Conservation (phyloP, 495 filamentous ascomycete species). For the Xylaria flabelliformis region DNA sequence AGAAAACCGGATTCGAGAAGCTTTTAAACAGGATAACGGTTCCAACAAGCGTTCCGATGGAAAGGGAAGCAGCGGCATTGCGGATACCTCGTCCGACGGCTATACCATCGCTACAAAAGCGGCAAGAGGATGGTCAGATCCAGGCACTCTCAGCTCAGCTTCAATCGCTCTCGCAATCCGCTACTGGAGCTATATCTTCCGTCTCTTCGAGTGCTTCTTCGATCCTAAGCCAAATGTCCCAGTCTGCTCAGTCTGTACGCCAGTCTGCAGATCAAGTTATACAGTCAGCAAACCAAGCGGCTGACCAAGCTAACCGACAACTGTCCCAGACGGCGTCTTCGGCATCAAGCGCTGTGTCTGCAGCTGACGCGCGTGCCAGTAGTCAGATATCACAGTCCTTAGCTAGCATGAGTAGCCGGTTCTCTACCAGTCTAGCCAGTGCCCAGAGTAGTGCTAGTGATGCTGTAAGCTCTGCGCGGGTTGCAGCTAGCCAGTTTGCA, state of each 20-base stretch:
- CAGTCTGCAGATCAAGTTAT: slow-evolving; percentile 39
- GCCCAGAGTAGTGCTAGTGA: slow-evolving; percentile 37
- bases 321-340: slow-evolving; percentile 42
- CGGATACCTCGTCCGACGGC: slow-evolving; percentile 33
- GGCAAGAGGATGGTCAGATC: slow-evolving; percentile 51
- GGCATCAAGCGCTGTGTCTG: slow-evolving; percentile 42
- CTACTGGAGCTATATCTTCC: slow-evolving; percentile 45
- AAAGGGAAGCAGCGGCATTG: slow-evolving; percentile 32
- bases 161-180: slow-evolving; percentile 41
- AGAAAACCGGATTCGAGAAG: slow-evolving; percentile 19
- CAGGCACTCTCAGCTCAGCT: slow-evolving; percentile 48
- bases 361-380: slow-evolving; percentile 36
- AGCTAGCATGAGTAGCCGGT: slow-evolving; percentile 38
- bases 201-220: slow-evolving; percentile 43
- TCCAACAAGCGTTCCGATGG: slow-evolving; percentile 26
- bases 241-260: slow-evolving; percentile 38
- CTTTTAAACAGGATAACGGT: slow-evolving; percentile 28
- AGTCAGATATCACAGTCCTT: slow-evolving; percentile 32
- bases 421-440: slow-evolving; percentile 30
- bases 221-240: slow-evolving; percentile 36
- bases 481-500: slow-evolving; percentile 42
- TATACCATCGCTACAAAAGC: slow-evolving; percentile 32
- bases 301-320: slow-evolving; percentile 47
- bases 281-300: slow-evolving; percentile 43
- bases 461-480: slow-evolving; percentile 33